Evolutionary conservation across 163 green algal species (phyloP).

Genomic region (Volvox carteri): DNA sequence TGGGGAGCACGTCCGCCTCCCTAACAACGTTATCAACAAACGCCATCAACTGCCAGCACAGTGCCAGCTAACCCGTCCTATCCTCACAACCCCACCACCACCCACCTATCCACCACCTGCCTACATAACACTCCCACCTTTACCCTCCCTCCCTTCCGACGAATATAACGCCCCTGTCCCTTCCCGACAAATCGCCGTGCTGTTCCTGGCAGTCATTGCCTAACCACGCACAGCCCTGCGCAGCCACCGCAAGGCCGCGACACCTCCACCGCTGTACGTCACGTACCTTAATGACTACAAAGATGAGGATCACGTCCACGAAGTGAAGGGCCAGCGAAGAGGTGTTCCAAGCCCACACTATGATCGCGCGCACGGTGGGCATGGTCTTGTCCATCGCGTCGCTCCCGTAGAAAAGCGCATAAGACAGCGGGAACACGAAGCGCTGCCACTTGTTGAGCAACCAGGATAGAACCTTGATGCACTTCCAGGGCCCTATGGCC

Average conservation of each 20-base stretch:
- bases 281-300: conserved; percentile 48
- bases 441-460: conserved; percentile 54
- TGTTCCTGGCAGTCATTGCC: too few relatives aligned
- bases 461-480: conserved; percentile 38
- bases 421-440: conserved; percentile 54
- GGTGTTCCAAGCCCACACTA: conserved; percentile 48
- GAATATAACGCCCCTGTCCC: background rate
- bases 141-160: background rate
- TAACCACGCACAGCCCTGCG: too few relatives aligned
- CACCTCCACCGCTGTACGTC: too few relatives aligned
- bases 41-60: too few relatives aligned
- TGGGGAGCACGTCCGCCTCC: too few relatives aligned
- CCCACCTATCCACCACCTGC: too few relatives aligned
- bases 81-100: too few relatives aligned
- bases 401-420: conserved; percentile 38
- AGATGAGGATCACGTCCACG: conserved; percentile 57
- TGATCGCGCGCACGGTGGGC: conserved; percentile 47
- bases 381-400: conserved; percentile 54
- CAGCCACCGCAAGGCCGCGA: too few relatives aligned
- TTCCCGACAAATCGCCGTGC: too few relatives aligned
- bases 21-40: too few relatives aligned
- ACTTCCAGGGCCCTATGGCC: conserved; percentile 53
- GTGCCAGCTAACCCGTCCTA: too few relatives aligned
- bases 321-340: conserved; percentile 44
- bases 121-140: too few relatives aligned